phyloP scores from a whole-genome alignment of 163 green algal genomes.

The Coccomyxa subellipsoidea region DNA sequence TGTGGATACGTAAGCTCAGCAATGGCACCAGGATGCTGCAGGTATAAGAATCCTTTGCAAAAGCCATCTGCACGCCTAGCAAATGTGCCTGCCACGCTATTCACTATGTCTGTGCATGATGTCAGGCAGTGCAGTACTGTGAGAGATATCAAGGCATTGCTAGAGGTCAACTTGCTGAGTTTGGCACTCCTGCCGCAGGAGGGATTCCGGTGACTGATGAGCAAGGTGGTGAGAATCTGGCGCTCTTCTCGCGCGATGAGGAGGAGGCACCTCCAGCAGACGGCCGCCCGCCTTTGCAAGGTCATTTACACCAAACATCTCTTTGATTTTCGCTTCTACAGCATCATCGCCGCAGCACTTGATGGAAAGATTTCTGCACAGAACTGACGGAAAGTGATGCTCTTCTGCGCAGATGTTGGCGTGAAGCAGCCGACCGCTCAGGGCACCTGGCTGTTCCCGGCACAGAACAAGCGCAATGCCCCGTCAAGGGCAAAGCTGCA shows the following conservation, averaged over 20 bases:
- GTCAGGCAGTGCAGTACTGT: no score
- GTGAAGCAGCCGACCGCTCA: neutral
- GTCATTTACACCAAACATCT: no score
- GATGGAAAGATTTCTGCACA: no score
- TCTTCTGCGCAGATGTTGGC: neutral
- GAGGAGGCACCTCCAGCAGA: neutral
- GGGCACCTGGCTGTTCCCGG: neutral
- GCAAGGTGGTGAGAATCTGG: neutral
- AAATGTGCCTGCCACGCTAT: no score
- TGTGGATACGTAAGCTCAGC: no score
- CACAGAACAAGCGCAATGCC: neutral
- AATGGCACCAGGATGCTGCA: no score
- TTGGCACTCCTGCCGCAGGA: neutral
- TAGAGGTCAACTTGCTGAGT: neutral
- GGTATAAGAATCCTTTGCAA: no score
- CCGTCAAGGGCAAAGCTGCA: neutral
- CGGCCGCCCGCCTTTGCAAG: neutral
- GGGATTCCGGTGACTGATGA: neutral
- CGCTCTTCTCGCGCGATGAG: neutral
- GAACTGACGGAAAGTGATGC: neutral
- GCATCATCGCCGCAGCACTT: no score
- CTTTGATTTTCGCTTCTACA: no score
- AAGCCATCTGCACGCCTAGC: no score
- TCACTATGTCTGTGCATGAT: no score
- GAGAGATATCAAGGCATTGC: neutral